Evolutionary conservation across 352 stramenopile species (phyloP).

Genomic region (Globisporangium viniferum): DNA sequence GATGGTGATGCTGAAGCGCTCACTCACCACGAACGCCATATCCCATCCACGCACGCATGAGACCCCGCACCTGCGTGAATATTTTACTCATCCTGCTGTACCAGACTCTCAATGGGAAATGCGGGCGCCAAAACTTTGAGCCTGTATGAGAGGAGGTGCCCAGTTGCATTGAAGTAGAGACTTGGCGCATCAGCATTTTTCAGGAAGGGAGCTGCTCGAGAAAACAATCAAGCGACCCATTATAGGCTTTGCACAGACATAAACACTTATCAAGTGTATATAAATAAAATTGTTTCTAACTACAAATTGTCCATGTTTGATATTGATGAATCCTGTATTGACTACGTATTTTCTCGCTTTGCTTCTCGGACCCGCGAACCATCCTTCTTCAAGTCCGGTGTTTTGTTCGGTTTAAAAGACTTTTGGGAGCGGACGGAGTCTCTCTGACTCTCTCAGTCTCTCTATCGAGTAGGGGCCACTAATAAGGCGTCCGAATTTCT

Average conservation of each 20-base stretch:
- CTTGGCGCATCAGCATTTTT: constrained; percentile 7
- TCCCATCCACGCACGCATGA: background rate
- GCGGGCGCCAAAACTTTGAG: background rate
- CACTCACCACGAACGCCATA: background rate
- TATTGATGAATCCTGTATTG: too few relatives aligned
- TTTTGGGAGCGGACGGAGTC: background rate
- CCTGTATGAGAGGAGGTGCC: background rate
- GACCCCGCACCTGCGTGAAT: background rate
- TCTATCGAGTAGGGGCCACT: constrained; percentile 7
- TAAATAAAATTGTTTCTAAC: too few relatives aligned
- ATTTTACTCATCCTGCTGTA: background rate
- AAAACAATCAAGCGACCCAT: too few relatives aligned
- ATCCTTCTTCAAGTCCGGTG: constrained; percentile 12
- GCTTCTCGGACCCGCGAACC: background rate
- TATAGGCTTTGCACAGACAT: too few relatives aligned
- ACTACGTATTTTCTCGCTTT: too few relatives aligned
- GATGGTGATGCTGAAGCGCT: background rate
- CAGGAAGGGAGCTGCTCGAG: background rate
- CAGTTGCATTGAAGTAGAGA: constrained; percentile 6
- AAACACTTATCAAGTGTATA: too few relatives aligned
- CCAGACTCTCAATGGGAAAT: background rate
- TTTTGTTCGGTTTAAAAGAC: constrained; percentile 2
- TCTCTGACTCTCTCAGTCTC: constrained; percentile 12
- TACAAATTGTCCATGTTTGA: too few relatives aligned
- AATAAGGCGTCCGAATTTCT: background rate